phyloP scores from a whole-genome alignment of 441 rosid species.

The Oxalis stricta region DNA sequence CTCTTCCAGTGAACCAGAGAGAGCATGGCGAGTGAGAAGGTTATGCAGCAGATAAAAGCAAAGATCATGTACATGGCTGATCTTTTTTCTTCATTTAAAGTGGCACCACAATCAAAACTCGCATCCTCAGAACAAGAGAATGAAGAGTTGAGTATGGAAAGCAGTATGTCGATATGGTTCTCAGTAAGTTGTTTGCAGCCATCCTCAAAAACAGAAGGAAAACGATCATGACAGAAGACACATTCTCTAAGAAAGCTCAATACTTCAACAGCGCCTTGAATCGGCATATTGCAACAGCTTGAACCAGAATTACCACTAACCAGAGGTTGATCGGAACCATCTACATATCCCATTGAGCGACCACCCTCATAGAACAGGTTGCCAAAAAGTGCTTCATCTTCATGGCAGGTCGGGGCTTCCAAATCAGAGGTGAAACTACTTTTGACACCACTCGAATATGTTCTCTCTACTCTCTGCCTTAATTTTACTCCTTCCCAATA shows the following conservation, averaged over 20 bases:
- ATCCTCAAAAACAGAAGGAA: slow-evolving; percentile 59
- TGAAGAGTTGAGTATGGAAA: slow-evolving; percentile 51
- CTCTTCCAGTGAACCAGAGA: slow-evolving; percentile 64
- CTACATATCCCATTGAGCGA: slow-evolving; percentile 69
- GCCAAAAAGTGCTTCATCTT: slow-evolving; percentile 98
- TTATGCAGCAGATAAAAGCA: slow-evolving; percentile 71
- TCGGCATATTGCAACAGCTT: slow-evolving; percentile 59
- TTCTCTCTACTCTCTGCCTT: slow-evolving; percentile 62
- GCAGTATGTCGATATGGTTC: slow-evolving; percentile 74
- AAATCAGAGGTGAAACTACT: slow-evolving; percentile 51
- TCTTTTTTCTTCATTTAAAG: slow-evolving; percentile 56
- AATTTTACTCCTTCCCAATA: slow-evolving; percentile 75
- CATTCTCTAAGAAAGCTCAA: slow-evolving; percentile 69
- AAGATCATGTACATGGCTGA: slow-evolving; percentile 36
- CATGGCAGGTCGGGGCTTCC: slow-evolving; percentile 78
- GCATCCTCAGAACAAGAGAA: slow-evolving; percentile 33
- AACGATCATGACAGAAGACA: slow-evolving; percentile 65
- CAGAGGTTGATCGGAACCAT: slow-evolving; percentile 66
- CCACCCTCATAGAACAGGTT: slow-evolving; percentile 88
- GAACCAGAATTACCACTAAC: slow-evolving; percentile 37
- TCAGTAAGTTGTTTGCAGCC: slow-evolving; percentile 52
- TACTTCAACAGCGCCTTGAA: slow-evolving; percentile 75
- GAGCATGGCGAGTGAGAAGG: slow-evolving; percentile 48
- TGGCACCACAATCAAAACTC: slow-evolving; percentile 33
- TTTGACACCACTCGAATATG: slow-evolving; percentile 50